A percentile compares a stretch with the other conserved stretches of the same genome.
Evolutionary conservation across 495 filamentous ascomycete species (phyloP).

Genomic region (Chaetomium tenue): DNA sequence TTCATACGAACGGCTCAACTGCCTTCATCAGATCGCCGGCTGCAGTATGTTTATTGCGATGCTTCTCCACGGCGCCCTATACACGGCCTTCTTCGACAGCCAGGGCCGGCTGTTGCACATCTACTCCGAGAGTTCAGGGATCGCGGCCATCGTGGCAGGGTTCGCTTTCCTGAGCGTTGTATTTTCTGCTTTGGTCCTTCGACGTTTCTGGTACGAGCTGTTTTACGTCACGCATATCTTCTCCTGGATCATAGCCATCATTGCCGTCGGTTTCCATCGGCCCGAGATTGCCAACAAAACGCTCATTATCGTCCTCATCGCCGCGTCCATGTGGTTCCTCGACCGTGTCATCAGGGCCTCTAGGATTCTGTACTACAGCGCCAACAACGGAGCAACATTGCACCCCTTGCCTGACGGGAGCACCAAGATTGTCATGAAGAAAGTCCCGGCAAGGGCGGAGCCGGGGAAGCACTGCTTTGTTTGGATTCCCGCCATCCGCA

Average conservation of each 20-base stretch:
- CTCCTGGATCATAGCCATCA: slow-evolving; percentile 51
- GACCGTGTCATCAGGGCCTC: slow-evolving; percentile 53
- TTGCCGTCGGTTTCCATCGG: slow-evolving; percentile 54
- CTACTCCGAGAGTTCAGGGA: slow-evolving; percentile 29
- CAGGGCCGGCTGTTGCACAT: slow-evolving; percentile 27
- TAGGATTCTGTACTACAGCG: slow-evolving; percentile 49
- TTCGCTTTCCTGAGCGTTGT: slow-evolving; percentile 47
- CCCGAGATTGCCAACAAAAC: slow-evolving; percentile 44
- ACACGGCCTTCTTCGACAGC: slow-evolving; percentile 41
- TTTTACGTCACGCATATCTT: slow-evolving; percentile 58
- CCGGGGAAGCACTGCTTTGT: slow-evolving; percentile 62
- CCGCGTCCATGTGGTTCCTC: slow-evolving; percentile 48
- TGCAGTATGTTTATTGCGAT: slow-evolving; percentile 51
- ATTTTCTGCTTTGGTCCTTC: slow-evolving; percentile 47
- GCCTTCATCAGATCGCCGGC: slow-evolving; percentile 57
- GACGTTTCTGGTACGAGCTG: slow-evolving; percentile 53
- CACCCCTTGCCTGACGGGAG: slow-evolving; percentile 56
- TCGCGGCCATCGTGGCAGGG: slow-evolving; percentile 50
- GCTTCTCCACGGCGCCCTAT: slow-evolving; percentile 48
- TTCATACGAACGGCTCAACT: slow-evolving; percentile 61
- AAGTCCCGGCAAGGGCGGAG: slow-evolving; percentile 41
- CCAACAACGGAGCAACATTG: slow-evolving; percentile 55
- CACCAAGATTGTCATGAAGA: slow-evolving; percentile 55
- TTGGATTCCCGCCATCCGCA: slow-evolving; percentile 57
- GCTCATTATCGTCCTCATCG: slow-evolving; percentile 47